phyloP scores from a whole-genome alignment of 73 alveolate species.

The Tetrahymena elliotti region DNA sequence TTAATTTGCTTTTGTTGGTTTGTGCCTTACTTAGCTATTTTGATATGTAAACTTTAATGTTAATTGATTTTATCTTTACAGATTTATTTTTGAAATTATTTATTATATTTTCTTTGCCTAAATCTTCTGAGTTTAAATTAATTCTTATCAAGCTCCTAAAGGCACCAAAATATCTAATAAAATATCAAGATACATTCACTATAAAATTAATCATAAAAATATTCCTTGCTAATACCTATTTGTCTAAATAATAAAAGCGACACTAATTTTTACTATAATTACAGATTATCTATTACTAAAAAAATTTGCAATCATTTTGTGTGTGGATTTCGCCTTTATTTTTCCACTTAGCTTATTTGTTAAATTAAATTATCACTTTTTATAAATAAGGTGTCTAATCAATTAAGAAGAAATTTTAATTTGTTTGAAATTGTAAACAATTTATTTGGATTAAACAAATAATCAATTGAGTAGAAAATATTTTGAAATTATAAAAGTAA shows the following conservation, averaged over 20 bases:
- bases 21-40: not conserved
- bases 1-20: not conserved
- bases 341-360: too few species aligned
- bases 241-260: not conserved
- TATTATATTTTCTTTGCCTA: not conserved
- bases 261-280: not conserved
- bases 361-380: too few species aligned
- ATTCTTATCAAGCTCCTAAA: not conserved
- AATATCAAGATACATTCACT: not conserved
- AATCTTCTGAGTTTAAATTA: not conserved
- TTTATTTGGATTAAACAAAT: too few species aligned
- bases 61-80: not conserved
- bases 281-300: not conserved
- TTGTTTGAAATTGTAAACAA: too few species aligned
- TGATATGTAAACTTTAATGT: not conserved
- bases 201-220: too few species aligned
- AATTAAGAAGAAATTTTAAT: too few species aligned
- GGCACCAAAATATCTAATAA: not conserved
- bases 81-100: not conserved
- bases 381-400: too few species aligned
- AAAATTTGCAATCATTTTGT: too few species aligned
- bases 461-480: too few species aligned
- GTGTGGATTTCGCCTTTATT: too few species aligned
- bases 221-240: not conserved
- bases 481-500: too few species aligned